Percentiles rank a stretch among this genome's conserved stretches.
phyloP scores from a whole-genome alignment of 2,329 filamentous ascomycete genomes.

The Hypoxylon sp. region DNA sequence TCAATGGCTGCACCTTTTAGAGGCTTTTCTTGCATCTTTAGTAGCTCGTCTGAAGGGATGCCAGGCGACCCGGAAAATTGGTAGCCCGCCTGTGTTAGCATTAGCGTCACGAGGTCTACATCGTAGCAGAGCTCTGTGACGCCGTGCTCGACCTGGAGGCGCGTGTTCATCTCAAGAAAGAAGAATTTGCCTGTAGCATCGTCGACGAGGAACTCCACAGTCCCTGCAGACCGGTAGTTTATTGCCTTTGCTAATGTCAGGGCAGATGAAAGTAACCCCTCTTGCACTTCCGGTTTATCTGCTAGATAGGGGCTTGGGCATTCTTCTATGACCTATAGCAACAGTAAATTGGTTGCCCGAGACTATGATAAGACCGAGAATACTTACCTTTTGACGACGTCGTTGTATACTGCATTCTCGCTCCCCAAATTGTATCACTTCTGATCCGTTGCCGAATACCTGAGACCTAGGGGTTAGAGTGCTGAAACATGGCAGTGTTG shows the following conservation, averaged over 20 bases:
- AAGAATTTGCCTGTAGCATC: slow-evolving; percentile 67
- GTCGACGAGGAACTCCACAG: slow-evolving; percentile 67
- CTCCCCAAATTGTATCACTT: slow-evolving; percentile 68
- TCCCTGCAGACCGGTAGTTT: slow-evolving; percentile 47
- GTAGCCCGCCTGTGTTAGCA: slow-evolving; percentile 50
- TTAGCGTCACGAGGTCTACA: slow-evolving; percentile 71
- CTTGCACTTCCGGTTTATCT: slow-evolving; percentile 43
- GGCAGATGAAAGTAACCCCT: slow-evolving; percentile 35
- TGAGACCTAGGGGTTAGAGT: not conserved
- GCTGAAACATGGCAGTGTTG: not conserved
- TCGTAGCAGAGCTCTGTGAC: slow-evolving; percentile 81
- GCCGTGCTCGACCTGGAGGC: slow-evolving; percentile 79
- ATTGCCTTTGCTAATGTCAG: slow-evolving; percentile 33
- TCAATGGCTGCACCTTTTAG: slow-evolving; percentile 50
- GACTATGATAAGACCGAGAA: not conserved
- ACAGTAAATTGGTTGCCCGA: not conserved
- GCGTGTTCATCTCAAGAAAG: slow-evolving; percentile 62
- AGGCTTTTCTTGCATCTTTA: slow-evolving; percentile 7
- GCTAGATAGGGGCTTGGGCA: slow-evolving; percentile 69
- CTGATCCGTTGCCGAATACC: slow-evolving; percentile 68
- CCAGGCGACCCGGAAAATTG: slow-evolving; percentile 36
- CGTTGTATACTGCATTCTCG: slow-evolving; percentile 73
- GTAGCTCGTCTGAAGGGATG: slow-evolving; percentile 25
- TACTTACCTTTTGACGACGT: slow-evolving; percentile 69
- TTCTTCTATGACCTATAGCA: slow-evolving; percentile 65